phyloP scores from a whole-genome alignment of 768 basidiomycete genomes.

The Hydnomerulius pinastri region DNA sequence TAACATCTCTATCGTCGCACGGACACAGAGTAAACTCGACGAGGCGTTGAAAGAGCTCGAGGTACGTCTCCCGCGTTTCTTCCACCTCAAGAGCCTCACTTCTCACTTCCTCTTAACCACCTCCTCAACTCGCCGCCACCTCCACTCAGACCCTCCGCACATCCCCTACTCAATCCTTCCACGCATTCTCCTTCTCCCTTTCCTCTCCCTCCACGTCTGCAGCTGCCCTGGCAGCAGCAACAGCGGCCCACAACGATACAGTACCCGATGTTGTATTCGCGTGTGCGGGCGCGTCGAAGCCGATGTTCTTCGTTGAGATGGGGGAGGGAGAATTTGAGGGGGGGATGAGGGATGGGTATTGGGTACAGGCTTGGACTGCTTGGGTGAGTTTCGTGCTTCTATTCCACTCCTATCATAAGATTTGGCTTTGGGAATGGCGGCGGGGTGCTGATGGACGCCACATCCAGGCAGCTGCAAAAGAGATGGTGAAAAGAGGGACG shows the following conservation, averaged over 20 bases:
- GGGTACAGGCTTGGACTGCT: constrained; percentile 52
- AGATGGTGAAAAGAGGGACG: constrained; percentile 56
- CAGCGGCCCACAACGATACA: constrained; percentile 50
- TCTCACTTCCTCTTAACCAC: too few relatives aligned
- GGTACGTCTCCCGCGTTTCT: constrained; percentile 45
- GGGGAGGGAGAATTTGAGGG: constrained; percentile 54
- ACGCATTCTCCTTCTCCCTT: constrained; percentile 68
- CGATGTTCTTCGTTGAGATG: constrained; percentile 76
- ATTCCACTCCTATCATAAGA: too few relatives aligned
- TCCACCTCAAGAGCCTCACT: too few relatives aligned
- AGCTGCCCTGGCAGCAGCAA: constrained; percentile 64
- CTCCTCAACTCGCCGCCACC: too few relatives aligned
- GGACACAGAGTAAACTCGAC: constrained; percentile 64
- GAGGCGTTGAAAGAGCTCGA: constrained; percentile 63
- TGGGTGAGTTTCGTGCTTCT: too few relatives aligned
- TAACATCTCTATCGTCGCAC: constrained; percentile 83
- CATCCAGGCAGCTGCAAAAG: constrained; percentile 62
- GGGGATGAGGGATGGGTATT: constrained; percentile 36
- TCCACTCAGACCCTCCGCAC: constrained; percentile 49
- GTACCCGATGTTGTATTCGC: constrained; percentile 78
- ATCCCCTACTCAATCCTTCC: constrained; percentile 60
- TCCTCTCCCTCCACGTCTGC: constrained; percentile 51
- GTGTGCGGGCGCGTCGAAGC: constrained; percentile 74
- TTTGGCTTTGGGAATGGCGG: not conserved
- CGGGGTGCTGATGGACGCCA: not conserved